Evolutionary conservation across 1,284 basidiomycete genomes (phyloP), one percentile per base, ranked within the genome.

Genomic region (Cryptococcus amylolentus): DNA sequence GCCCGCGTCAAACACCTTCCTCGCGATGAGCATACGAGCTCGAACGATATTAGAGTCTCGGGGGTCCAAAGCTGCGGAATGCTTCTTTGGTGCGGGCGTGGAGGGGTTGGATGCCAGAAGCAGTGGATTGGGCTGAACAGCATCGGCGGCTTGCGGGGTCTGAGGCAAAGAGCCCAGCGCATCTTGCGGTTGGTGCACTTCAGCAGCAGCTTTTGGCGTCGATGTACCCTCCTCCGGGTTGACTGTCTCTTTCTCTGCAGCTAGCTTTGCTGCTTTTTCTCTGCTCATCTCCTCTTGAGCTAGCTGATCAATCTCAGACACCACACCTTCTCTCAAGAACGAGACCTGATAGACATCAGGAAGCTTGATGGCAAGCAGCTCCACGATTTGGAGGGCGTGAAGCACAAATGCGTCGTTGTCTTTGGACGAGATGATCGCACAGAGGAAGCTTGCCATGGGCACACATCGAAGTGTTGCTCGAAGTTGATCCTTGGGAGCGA

Each of bases 31-130:
- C 49, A 94, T 85, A 18, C 89, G 84, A 44, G 90, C 86, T 12
- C 93, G 87, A 31, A 92, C 73, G n/a, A 91, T 93, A 69, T 93
- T 89, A 18, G 87, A 86, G 77, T 97, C 93, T 64, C 89, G 88
- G 8, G 89, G 88, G 58, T 93, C 89, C 14, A 64, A 57, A n/a
- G 37, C 48, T 16, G 60, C 56, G 13, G 49, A 52, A 13, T 53
- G 48, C 43, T 54, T 57, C 38, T 57, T 58, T 10, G 31, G 5
- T 10, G 10, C 31, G 12, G 60, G 55, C 3, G 80, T 76, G 7
- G 82, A 70, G 12, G 78, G 75, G 7, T 44, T 42, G 0, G 75
- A 70, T 9, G 35, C 47, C 26, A 65, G 56, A n/a, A 65, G 61
- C 5, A 68, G 66, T 3, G 62, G 50, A 8, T 64, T 54, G 14